These are phyloP conservation scores for Naegleria gruberi DNA, from an alignment of 208 protist species.

Conservation along the genomic window DNA sequence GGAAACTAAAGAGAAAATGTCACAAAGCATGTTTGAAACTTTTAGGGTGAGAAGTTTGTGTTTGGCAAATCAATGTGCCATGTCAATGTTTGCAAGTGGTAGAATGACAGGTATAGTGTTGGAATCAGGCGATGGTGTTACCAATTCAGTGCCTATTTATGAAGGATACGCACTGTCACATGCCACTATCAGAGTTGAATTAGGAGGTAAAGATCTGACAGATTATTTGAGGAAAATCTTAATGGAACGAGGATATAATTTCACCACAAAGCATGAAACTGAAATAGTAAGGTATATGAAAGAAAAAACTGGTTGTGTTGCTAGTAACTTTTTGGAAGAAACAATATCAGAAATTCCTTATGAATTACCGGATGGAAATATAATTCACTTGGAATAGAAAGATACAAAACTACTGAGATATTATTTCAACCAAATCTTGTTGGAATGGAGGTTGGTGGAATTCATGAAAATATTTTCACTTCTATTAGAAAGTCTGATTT, in stretches of 20 bases:
- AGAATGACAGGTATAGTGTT: conserved; percentile 80
- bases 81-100: conserved; percentile 82
- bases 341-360: not conserved
- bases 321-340: conserved; percentile 52
- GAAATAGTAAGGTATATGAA: conserved; percentile 71
- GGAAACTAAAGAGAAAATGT: conserved; percentile 78
- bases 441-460: conserved; percentile 22
- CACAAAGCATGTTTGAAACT: conserved; percentile 80
- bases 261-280: conserved; percentile 58
- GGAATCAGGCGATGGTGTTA: conserved; percentile 81
- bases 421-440: conserved; percentile 31
- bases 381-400: conserved; percentile 24
- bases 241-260: conserved; percentile 61
- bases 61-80: conserved; percentile 86
- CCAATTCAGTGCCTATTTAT: conserved; percentile 80
- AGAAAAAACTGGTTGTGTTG: conserved; percentile 50
- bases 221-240: conserved; percentile 58
- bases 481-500: conserved; percentile 54
- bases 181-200: conserved; percentile 64
- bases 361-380: conserved; percentile 30
- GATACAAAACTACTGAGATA: conserved; percentile 20
- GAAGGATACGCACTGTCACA: conserved; percentile 78
- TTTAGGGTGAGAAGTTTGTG: conserved; percentile 76
- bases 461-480: conserved; percentile 42
- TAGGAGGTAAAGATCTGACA: conserved; percentile 58